phyloP scores from a whole-genome alignment of 768 basidiomycete species.

The Mrakia hoshinonis region DNA sequence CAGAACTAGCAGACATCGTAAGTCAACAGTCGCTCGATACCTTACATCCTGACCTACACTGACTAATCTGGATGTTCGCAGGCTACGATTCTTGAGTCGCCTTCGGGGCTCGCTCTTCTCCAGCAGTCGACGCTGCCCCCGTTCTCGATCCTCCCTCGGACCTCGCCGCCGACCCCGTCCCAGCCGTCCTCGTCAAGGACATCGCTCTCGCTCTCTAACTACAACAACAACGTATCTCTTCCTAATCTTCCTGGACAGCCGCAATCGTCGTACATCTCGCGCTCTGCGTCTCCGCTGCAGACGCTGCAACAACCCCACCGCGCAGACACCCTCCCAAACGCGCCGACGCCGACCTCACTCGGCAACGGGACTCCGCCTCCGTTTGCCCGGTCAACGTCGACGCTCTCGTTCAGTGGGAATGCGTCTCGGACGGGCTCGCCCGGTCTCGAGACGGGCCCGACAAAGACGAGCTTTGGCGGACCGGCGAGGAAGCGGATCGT shows the following conservation, averaged over 20 bases:
- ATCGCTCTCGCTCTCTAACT: slow-evolving; percentile 25
- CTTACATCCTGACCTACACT: too few relatives aligned
- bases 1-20: slow-evolving; percentile 77
- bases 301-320: slow-evolving; percentile 30
- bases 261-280: neutral
- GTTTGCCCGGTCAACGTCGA: slow-evolving; percentile 14
- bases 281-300: neutral
- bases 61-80: slow-evolving; percentile 36
- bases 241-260: slow-evolving; percentile 20
- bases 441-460: neutral
- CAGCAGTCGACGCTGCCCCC: slow-evolving; percentile 31
- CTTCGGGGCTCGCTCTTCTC: slow-evolving; percentile 62
- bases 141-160: slow-evolving; percentile 38
- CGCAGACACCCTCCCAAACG: slow-evolving; percentile 1
- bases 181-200: slow-evolving; percentile 28
- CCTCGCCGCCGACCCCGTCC: slow-evolving; percentile 24
- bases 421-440: neutral
- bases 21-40: slow-evolving; percentile 35
- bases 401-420: neutral
- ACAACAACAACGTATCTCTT: slow-evolving; percentile 27
- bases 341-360: slow-evolving; percentile 11
- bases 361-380: neutral
- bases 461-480: slow-evolving; percentile 21
- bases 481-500: slow-evolving; percentile 20
- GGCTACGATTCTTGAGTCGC: slow-evolving; percentile 71